Evolutionary conservation across 1,139 yeast species (phyloP).

Genomic region (Yamadazyma taylorii): DNA sequence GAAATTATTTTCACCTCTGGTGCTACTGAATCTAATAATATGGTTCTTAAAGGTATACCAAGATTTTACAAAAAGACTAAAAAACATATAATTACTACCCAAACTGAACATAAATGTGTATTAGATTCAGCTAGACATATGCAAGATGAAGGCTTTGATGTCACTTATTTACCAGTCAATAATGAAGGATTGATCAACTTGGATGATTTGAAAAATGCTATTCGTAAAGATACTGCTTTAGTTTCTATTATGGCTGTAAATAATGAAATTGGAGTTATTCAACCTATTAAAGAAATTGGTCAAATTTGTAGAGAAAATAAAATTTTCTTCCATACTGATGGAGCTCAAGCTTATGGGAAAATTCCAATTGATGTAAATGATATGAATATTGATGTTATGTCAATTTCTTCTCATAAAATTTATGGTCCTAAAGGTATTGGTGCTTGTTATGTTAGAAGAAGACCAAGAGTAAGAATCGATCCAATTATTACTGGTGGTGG

Average conservation of each 20-base stretch:
- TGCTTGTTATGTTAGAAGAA: slow-evolving; percentile 91
- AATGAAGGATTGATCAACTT: slow-evolving; percentile 77
- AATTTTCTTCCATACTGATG: slow-evolving; percentile 97
- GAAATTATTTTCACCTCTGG: slow-evolving; percentile 97
- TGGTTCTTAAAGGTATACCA: slow-evolving; percentile 94
- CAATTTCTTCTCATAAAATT: slow-evolving; percentile 92
- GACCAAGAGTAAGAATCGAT: slow-evolving; percentile 97
- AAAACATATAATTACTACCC: slow-evolving; percentile 91
- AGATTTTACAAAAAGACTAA: slow-evolving; percentile 87
- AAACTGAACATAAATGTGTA: slow-evolving; percentile 98
- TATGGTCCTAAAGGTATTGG: slow-evolving; percentile 99
- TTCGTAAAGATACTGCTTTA: slow-evolving; percentile 86
- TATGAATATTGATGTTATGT: slow-evolving; percentile 88
- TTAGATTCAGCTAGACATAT: slow-evolving; percentile 91
- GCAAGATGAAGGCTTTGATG: slow-evolving; percentile 96
- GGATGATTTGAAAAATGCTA: slow-evolving; percentile 76
- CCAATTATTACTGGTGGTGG: slow-evolving; percentile 98
- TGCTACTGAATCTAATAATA: slow-evolving; percentile 95
- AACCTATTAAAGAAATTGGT: slow-evolving; percentile 94
- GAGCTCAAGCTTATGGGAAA: slow-evolving; percentile 97
- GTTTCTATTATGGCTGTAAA: slow-evolving; percentile 98
- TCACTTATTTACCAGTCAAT: slow-evolving; percentile 85
- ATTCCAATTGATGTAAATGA: slow-evolving; percentile 90
- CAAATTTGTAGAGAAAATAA: slow-evolving; percentile 79
- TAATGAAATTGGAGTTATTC: slow-evolving; percentile 97